Evolutionary conservation across 805 yeast genomes (phyloP).

Genomic region (Grigorovia transvaalensis): DNA sequence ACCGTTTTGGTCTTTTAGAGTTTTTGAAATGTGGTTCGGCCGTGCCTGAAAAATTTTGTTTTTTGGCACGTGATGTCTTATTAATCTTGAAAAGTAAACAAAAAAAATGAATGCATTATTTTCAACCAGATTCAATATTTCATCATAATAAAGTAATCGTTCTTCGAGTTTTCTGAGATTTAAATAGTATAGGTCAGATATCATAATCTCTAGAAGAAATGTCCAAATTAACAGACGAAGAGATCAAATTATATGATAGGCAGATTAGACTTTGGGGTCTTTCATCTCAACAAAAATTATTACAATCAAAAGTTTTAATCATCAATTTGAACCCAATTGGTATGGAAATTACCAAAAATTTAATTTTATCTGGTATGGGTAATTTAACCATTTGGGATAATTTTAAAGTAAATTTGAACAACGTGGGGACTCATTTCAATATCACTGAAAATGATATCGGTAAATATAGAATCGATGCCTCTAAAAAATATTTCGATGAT

Average conservation of each 20-base stretch:
- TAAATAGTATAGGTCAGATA: not conserved
- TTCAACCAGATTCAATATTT: no score
- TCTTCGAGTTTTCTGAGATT: no score
- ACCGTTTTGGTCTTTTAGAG: no score
- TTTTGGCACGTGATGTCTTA: no score
- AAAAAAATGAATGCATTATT: no score
- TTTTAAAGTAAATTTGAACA: constrained; percentile 44
- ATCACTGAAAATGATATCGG: constrained; percentile 50
- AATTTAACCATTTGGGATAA: constrained; percentile 59
- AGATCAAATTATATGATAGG: constrained; percentile 84
- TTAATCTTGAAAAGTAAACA: no score
- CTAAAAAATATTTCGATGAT: constrained; percentile 48
- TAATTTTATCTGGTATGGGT: constrained; percentile 84
- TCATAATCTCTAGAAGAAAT: not conserved
- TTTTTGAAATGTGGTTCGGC: no score
- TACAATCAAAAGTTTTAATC: constrained; percentile 60
- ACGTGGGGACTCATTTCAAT: constrained; percentile 68
- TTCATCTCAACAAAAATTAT: constrained; percentile 72
- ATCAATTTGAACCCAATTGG: constrained; percentile 71
- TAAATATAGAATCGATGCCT: constrained; percentile 41
- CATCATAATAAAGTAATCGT: no score
- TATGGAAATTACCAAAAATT: constrained; percentile 71
- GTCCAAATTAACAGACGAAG: constrained; percentile 41
- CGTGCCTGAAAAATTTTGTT: no score
- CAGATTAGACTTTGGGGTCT: constrained; percentile 95